phyloP scores from a whole-genome alignment of 1,139 yeast species.

The Geotrichum restrictum region DNA sequence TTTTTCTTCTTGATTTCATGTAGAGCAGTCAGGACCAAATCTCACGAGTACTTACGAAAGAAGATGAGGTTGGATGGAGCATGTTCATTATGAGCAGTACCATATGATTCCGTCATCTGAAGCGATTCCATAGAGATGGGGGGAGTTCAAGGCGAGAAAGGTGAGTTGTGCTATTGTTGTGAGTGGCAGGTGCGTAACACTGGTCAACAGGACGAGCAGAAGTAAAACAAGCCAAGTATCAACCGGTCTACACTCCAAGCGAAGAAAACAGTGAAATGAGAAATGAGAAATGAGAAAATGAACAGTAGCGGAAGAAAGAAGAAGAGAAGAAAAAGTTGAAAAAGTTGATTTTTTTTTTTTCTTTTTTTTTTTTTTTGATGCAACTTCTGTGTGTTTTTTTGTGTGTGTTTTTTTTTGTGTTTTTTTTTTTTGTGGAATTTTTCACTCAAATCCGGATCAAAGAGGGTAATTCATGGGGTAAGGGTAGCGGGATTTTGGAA shows the following conservation, averaged over 20 bases:
- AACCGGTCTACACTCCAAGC: not conserved
- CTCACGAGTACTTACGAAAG: constrained; percentile 8
- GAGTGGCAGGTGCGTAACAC: too few species aligned
- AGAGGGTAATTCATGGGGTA: too few species aligned
- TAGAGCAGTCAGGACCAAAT: not conserved
- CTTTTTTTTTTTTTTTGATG: too few species aligned
- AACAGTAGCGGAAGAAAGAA: not conserved
- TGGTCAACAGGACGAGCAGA: not conserved
- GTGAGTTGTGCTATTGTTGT: too few species aligned
- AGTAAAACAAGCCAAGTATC: not conserved
- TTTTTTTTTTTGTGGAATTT: too few species aligned
- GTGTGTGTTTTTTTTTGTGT: too few species aligned
- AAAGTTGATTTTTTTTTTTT: not conserved
- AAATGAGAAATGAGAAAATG: not conserved
- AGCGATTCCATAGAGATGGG: constrained; percentile 11
- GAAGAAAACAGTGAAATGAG: too few species aligned
- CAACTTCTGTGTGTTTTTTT: too few species aligned
- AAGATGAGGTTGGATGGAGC: constrained; percentile 10
- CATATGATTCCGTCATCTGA: constrained; percentile 11
- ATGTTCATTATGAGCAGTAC: constrained; percentile 4
- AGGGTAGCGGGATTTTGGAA: too few species aligned
- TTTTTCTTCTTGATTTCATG: not conserved
- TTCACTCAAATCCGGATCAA: too few species aligned
- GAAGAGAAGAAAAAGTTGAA: not conserved
- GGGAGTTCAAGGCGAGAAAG: too few species aligned